Conservation (phyloP, 1,284 basidiomycete genomes). For the Ustilago crameri region DNA sequence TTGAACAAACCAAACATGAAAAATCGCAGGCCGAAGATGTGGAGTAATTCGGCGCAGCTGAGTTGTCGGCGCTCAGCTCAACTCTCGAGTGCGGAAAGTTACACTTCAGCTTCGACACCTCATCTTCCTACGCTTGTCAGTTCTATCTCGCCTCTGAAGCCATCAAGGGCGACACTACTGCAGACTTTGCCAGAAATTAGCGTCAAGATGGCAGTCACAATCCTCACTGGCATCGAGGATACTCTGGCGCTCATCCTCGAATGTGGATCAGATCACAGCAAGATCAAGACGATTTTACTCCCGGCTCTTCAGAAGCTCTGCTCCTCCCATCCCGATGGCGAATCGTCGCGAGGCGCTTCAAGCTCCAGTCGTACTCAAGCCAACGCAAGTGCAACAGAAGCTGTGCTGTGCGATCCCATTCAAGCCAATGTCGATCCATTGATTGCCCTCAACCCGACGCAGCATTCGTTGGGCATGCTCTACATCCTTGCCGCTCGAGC, state of each 20-base stretch:
- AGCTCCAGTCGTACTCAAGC: constrained; percentile 15
- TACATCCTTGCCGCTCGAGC: constrained; percentile 45
- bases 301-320: constrained; percentile 42
- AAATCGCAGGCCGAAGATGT: constrained; percentile 13
- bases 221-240: constrained; percentile 46
- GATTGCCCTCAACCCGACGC: constrained; percentile 36
- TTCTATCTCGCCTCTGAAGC: too few species aligned
- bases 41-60: constrained; percentile 17
- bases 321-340: constrained; percentile 10
- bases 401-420: constrained; percentile 25
- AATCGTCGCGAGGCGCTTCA: constrained; percentile 10
- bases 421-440: constrained; percentile 41
- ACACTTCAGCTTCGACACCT: constrained; percentile 8
- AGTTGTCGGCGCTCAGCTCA: constrained; percentile 28
- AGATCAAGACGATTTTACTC: constrained; percentile 30
- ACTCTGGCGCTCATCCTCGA: constrained; percentile 45
- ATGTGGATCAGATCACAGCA: constrained; percentile 19
- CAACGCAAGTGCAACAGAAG: constrained; percentile 5
- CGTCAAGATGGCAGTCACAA: constrained; percentile 23
- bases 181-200: too few species aligned
- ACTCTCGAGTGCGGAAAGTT: constrained; percentile 25
- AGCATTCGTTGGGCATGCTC: constrained; percentile 42
- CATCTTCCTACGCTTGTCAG: too few species aligned
- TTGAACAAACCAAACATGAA: too few species aligned
- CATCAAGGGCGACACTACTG: too few species aligned